Base-by-base conservation (phyloP, 208 protist species). In the Trypanosoma platydactyli region DNA sequence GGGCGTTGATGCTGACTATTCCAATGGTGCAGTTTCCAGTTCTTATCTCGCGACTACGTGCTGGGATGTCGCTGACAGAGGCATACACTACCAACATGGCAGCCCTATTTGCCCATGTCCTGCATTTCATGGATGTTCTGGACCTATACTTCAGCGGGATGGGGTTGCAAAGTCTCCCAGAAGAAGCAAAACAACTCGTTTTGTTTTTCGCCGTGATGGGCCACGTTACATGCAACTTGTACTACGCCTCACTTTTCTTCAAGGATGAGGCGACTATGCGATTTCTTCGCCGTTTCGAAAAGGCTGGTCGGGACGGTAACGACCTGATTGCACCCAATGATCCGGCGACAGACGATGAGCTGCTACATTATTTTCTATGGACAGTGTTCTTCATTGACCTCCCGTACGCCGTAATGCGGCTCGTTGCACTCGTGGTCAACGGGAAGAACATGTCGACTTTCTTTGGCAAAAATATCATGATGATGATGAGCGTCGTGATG, bases 11-110 rank as follows among this genome's bases (percentile, higher is more conserved):
- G 67, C 67, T 73, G 7, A 64, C 56, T 9, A 58, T 73, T 11
- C 45, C 46, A 5, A 20, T 73, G n/a, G 42, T 66, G 5, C 67
- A 73, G 40, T 56, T 73, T 54, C 67, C 67, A 20, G 67, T 73
- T 4, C 52, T 73, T 18, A 46, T 64, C 13, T 64, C 67, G 22
- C 44, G 67, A 20, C 18, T 73, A 9, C 55, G 51, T 45, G 44
- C 38, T 16, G 67, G 67, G 20, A 53, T 52, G 44, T 45, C 52
- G 11, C 42, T 73, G 24, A 64, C 56, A 40, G 27, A 50, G 53
- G 67, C 67, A 16, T 73, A 73, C 30, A 73, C 67, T 4, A 61
- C 53, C 27, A 73, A 66, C 48, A 73, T 73, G 67, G 58, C 67
- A 46, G 67, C 67, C 25, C 46, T 58, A 2, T 73, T 73, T 51